Evolutionary conservation across 2,329 filamentous ascomycete species (phyloP).

Genomic region (Microdochium trichocladiopsis): DNA sequence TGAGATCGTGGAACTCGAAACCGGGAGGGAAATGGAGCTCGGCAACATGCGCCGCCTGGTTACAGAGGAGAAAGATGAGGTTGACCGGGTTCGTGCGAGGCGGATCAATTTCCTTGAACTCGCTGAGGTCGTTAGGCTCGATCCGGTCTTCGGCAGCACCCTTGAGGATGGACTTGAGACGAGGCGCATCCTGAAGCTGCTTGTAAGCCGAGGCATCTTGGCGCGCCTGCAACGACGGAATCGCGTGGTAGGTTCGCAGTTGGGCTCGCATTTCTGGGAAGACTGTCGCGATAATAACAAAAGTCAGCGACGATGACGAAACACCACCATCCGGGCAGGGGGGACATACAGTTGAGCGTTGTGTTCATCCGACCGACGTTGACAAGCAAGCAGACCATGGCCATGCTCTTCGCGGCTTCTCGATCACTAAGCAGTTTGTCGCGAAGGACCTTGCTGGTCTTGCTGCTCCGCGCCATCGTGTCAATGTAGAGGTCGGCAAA

Average conservation of each 20-base stretch:
- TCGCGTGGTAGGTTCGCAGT: constrained; percentile 94
- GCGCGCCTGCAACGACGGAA: constrained; percentile 89
- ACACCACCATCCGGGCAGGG: no score
- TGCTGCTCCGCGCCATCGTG: constrained; percentile 96
- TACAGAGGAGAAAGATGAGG: constrained; percentile 88
- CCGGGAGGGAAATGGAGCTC: constrained; percentile 83
- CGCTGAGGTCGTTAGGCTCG: constrained; percentile 77
- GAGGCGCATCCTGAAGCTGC: constrained; percentile 91
- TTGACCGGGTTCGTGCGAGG: constrained; percentile 93
- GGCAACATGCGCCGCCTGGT: constrained; percentile 84
- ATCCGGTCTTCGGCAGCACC: constrained; percentile 85
- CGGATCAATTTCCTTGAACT: constrained; percentile 61
- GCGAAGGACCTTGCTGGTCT: constrained; percentile 96
- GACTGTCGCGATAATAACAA: constrained; percentile 42
- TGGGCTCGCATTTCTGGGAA: constrained; percentile 99
- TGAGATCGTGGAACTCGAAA: constrained; percentile 90
- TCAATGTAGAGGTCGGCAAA: constrained; percentile 98
- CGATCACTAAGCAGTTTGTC: constrained; percentile 93
- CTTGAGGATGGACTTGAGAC: constrained; percentile 94
- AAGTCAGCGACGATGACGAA: no score
- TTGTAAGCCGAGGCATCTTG: constrained; percentile 97
- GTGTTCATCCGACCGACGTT: constrained; percentile 99
- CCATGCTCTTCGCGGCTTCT: constrained; percentile 93
- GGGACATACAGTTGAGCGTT: constrained; percentile 78
- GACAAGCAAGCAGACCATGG: constrained; percentile 96